A percentile compares a stretch with the other conserved stretches of the same genome.
These are phyloP conservation scores for Galerina sulciceps DNA, from an alignment of 768 basidiomycete species.

Conservation along the genomic window DNA sequence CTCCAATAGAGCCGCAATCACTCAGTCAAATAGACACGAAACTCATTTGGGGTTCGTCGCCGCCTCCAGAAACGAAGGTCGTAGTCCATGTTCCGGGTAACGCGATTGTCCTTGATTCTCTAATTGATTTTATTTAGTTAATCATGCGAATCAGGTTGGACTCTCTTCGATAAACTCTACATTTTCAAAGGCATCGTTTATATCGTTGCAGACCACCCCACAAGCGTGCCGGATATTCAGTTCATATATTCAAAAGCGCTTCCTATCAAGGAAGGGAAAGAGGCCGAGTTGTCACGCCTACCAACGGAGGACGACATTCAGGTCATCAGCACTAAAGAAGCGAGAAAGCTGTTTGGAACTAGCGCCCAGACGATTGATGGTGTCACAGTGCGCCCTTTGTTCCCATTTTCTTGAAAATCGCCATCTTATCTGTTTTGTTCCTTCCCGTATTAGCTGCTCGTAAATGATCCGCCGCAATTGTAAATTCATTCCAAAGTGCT, in stretches of 20 bases:
- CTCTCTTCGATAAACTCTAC: conserved; percentile 84
- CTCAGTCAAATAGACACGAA: conserved; percentile 19
- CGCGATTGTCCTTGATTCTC: conserved; percentile 13
- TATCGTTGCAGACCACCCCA: conserved; percentile 77
- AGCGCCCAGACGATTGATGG: conserved; percentile 81
- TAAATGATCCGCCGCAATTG: conserved; percentile 90
- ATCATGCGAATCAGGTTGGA: conserved; percentile 72
- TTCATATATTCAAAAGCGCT: conserved; percentile 75
- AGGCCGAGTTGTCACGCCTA: conserved; percentile 58
- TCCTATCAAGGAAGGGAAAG: conserved; percentile 59
- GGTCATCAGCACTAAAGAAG: conserved; percentile 71
- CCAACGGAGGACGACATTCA: conserved; percentile 83
- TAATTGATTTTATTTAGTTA: conserved; percentile 2
- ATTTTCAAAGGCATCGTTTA: conserved; percentile 81
- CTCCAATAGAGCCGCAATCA: background rate
- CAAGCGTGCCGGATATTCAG: conserved; percentile 63
- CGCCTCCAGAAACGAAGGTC: conserved; percentile 55
- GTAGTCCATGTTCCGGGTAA: conserved; percentile 79
- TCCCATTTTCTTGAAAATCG: background rate
- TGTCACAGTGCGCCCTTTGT: conserved; percentile 53
- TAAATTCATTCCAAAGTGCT: conserved; percentile 36
- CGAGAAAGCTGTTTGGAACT: conserved; percentile 61
- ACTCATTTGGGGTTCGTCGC: conserved; percentile 25
- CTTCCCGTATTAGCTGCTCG: conserved; percentile 59
- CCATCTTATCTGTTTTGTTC: background rate